These are phyloP conservation scores for Gelatoporia subvermispora DNA, from an alignment of 768 basidiomycete genomes.

Conservation along the genomic window DNA sequence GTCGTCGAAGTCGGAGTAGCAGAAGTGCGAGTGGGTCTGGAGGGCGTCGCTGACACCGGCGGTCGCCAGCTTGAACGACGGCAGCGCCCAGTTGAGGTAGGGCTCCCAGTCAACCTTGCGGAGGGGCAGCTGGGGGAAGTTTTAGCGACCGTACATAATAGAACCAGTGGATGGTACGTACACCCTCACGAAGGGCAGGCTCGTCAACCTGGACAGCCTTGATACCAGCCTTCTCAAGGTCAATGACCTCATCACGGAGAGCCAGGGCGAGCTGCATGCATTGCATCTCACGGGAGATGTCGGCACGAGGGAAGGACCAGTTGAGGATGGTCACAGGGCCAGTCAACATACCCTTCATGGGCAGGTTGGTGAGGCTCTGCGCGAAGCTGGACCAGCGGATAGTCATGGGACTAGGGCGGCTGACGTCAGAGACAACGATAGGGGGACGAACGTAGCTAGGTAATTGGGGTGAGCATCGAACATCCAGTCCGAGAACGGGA, in stretches of 20 bases:
- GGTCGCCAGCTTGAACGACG: slow-evolving; percentile 97
- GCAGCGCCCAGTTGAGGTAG: slow-evolving; percentile 97
- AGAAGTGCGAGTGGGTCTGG: slow-evolving; percentile 99
- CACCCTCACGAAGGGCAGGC: slow-evolving; percentile 98
- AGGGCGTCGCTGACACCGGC: slow-evolving; percentile 91
- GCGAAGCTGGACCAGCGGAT: slow-evolving; percentile 97
- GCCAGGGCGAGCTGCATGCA: slow-evolving; percentile 97
- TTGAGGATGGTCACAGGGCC: slow-evolving; percentile 98
- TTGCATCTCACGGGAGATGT: slow-evolving; percentile 93
- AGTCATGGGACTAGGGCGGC: slow-evolving; percentile 88
- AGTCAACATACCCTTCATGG: slow-evolving; percentile 99
- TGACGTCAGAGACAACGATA: slow-evolving; percentile 97
- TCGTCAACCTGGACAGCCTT: slow-evolving; percentile 99
- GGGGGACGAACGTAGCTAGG: slow-evolving; percentile 92
- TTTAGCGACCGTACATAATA: slow-evolving; percentile 9
- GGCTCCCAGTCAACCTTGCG: slow-evolving; percentile 93
- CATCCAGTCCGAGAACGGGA: not conserved
- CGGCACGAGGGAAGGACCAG: slow-evolving; percentile 99
- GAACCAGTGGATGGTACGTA: slow-evolving; percentile 33
- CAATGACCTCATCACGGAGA: slow-evolving; percentile 95
- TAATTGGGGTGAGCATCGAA: slow-evolving; percentile 2
- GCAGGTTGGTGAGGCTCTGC: slow-evolving; percentile 86
- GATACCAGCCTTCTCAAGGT: slow-evolving; percentile 95
- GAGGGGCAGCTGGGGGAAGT: slow-evolving; percentile 69
- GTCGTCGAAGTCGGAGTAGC: slow-evolving; percentile 98